Base-by-base conservation (phyloP, 768 basidiomycete genomes). In the Pluteus cervinus region DNA sequence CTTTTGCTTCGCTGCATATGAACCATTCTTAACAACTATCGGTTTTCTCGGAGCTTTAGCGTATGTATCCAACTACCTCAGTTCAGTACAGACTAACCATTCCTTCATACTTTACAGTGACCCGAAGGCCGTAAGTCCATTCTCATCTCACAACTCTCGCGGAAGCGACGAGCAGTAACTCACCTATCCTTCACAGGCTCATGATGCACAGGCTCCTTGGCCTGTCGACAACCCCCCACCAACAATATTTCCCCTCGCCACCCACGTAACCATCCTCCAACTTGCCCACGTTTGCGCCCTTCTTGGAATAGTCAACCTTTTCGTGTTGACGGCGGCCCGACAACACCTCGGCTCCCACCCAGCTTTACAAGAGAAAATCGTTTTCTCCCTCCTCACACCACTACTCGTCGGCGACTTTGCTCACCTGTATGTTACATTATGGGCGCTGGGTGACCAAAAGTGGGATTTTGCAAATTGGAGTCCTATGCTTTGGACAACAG, bases 161-260 rank as follows among this genome's bases (percentile, higher is more conserved):
- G n/a, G n/a, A n/a, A n/a, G n/a, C n/a, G n/a, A n/a, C n/a, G n/a
- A n/a, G n/a, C n/a, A n/a, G n/a, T n/a, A n/a, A n/a, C n/a, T n/a
- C n/a, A n/a, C n/a, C n/a, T n/a, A n/a, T n/a, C 41, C 28, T 16
- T 36, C 38, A 24, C 51, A 88, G 85, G 72, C 76, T 3, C 79
- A 86, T 46, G 81, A 86, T 51, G 57, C 69, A 30, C 85, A 87
- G 58, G 85, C 85, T 2, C 83, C 85, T 17, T 86, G 85, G 85
- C 68, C 76, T 16, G 33, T 56, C 16, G 57, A 61, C 40, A 60
- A 46, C 28, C 52, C 62, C 5, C 76, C 81, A 24, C 72, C 75
- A 11, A 49, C 58, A 23, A 61, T 51, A 22, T 64, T 85, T 12
- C 75, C 79, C 1, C 68, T 51, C 23, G 84, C 85, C 1, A 78